phyloP scores from a whole-genome alignment of 2,329 filamentous ascomycete species.

The Salinomyces thailandicus region DNA sequence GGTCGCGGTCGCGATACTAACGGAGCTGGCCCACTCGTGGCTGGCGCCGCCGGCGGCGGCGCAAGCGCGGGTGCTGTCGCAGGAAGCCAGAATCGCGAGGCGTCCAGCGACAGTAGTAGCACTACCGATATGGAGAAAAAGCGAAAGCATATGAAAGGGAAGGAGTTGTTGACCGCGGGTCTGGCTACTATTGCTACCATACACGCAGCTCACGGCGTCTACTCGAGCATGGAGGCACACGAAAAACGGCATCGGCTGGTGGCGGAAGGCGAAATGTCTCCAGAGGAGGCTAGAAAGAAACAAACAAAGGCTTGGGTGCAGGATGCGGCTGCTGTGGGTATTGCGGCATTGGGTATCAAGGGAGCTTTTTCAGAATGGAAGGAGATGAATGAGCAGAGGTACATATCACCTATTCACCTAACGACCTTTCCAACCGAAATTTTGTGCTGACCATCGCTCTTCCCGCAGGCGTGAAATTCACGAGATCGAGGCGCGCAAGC shows the following conservation, averaged over 20 bases:
- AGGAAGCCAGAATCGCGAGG: conserved; percentile 10
- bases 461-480: conserved; percentile 31
- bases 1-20: conserved; percentile 26
- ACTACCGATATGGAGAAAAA: conserved; percentile 49
- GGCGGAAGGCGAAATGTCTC: conserved; percentile 52
- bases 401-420: conserved; percentile 26
- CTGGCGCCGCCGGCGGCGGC: conserved; percentile 8
- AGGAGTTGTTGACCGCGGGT: conserved; percentile 55
- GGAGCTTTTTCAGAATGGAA: conserved; percentile 57
- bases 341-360: conserved; percentile 58
- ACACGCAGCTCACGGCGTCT: conserved; percentile 56
- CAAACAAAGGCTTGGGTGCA: conserved; percentile 54
- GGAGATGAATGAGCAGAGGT: conserved; percentile 53
- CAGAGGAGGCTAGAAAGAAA: conserved; percentile 51
- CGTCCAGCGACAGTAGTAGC: conserved; percentile 25
- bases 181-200: conserved; percentile 59
- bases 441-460: conserved; percentile 13
- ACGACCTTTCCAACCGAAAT: conserved; percentile 1
- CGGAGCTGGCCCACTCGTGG: not conserved
- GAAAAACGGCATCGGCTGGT: conserved; percentile 50
- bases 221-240: conserved; percentile 53
- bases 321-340: conserved; percentile 55
- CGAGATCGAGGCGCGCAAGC: conserved; percentile 41
- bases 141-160: conserved; percentile 54
- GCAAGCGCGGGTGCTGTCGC: conserved; percentile 7